Evolutionary conservation across 345 rosid species (phyloP).

Genomic region (Aquilaria malaccensis): DNA sequence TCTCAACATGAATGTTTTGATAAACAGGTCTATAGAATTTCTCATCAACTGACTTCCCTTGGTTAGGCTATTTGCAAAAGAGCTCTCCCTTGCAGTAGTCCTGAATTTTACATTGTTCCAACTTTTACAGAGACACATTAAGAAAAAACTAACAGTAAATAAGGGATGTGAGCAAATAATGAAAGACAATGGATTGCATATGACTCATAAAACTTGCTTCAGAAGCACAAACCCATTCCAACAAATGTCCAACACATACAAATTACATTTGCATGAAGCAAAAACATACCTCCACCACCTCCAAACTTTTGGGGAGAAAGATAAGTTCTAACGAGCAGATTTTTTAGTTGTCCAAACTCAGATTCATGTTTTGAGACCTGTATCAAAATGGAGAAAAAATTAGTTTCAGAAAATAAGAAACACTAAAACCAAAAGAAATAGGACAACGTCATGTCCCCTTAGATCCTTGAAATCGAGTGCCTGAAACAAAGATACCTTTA

Average conservation of each 20-base stretch:
- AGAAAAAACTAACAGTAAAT: neutral
- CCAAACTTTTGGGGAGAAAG: slow-evolving; percentile 30
- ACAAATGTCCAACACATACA: neutral
- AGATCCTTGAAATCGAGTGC: neutral
- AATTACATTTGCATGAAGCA: neutral
- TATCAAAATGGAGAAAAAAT: neutral
- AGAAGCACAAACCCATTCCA: neutral
- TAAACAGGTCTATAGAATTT: no score
- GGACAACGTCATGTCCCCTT: neutral
- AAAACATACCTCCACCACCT: slow-evolving; percentile 33
- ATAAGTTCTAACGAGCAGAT: slow-evolving; percentile 35
- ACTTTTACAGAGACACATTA: neutral
- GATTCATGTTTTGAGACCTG: slow-evolving; percentile 54
- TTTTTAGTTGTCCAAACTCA: slow-evolving; percentile 33
- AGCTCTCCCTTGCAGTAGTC: no score
- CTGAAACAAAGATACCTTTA: neutral
- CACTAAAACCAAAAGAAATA: neutral
- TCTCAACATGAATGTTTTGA: no score
- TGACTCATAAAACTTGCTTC: neutral
- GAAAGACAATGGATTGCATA: no score
- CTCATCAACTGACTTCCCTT: no score
- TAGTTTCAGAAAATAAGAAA: neutral
- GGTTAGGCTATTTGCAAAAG: no score
- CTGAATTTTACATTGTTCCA: no score
- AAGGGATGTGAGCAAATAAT: no score